phyloP scores from a whole-genome alignment of 176 grass and related monocot species.

The Tillandsia leiboldiana region DNA sequence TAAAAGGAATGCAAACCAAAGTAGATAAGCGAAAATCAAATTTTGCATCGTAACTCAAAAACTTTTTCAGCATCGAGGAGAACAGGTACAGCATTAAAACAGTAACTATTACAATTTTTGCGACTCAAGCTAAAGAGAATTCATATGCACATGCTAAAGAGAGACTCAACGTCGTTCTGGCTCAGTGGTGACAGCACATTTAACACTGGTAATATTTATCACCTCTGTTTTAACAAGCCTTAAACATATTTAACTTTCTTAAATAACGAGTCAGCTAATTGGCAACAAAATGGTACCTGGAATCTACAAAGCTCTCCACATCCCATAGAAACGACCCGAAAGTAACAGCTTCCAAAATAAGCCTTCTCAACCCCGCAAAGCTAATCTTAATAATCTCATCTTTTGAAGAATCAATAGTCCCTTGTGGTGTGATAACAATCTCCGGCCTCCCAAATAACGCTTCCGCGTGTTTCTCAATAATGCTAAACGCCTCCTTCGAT shows the following conservation, averaged over 20 bases:
- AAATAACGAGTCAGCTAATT: constrained; percentile 31
- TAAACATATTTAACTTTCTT: too few species aligned
- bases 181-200: too few species aligned
- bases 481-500: constrained; percentile 89
- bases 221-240: too few species aligned
- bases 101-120: neutral
- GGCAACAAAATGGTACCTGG: constrained; percentile 83
- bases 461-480: constrained; percentile 92
- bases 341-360: constrained; percentile 90
- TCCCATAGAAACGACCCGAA: constrained; percentile 97
- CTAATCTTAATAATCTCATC: constrained; percentile 84
- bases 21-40: neutral
- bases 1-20: neutral
- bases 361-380: constrained; percentile 61
- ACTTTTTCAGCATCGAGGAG: neutral
- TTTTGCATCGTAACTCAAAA: neutral
- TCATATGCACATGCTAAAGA: constrained; percentile 27
- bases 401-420: constrained; percentile 83
- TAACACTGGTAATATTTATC: too few species aligned
- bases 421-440: constrained; percentile 74
- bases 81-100: neutral
- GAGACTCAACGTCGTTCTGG: neutral
- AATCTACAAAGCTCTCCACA: constrained; percentile 83
- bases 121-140: constrained; percentile 6
- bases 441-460: constrained; percentile 92